A percentile compares a stretch with the other conserved stretches of the same genome.
Evolutionary conservation across 805 yeast genomes (phyloP).

Genomic region (Nakazawaea laoshanensis): DNA sequence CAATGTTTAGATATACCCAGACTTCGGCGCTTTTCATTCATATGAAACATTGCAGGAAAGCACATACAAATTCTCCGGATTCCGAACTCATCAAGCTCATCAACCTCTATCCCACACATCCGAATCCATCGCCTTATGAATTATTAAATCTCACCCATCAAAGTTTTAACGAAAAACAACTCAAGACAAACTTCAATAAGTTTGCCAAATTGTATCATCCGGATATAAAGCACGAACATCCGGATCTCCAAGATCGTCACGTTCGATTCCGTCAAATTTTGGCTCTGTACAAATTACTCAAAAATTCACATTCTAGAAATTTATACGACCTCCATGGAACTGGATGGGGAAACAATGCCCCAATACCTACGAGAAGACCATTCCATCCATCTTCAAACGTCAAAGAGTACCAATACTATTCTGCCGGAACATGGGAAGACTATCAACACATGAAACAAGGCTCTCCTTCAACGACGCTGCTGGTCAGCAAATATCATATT

Average conservation of each 20-base stretch:
- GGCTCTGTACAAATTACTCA: conserved; percentile 52
- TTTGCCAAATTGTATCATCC: conserved; percentile 80
- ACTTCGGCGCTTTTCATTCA: no score
- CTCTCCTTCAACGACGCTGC: conserved; percentile 14
- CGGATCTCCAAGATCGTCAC: conserved; percentile 12
- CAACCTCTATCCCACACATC: conserved; percentile 33
- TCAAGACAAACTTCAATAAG: conserved; percentile 45
- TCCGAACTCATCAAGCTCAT: conserved; percentile 15
- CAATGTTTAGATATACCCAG: no score
- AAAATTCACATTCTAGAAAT: conserved; percentile 31
- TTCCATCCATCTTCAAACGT: conserved; percentile 2
- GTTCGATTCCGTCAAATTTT: conserved; percentile 48
- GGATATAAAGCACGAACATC: conserved; percentile 28
- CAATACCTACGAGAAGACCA: not conserved
- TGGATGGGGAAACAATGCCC: conserved; percentile 31
- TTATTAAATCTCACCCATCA: conserved; percentile 37
- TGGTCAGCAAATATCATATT: conserved; percentile 19
- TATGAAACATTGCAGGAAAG: not conserved
- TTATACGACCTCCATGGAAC: conserved; percentile 36
- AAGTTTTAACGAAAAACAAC: conserved; percentile 25
- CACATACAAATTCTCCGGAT: not conserved
- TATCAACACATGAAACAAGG: conserved; percentile 26
- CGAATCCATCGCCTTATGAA: conserved; percentile 63
- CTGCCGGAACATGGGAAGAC: conserved; percentile 61
- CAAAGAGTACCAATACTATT: conserved; percentile 37